These are phyloP conservation scores for Ettlia oleoabundans DNA, from an alignment of 139 green algal species.

Conservation along the genomic window DNA sequence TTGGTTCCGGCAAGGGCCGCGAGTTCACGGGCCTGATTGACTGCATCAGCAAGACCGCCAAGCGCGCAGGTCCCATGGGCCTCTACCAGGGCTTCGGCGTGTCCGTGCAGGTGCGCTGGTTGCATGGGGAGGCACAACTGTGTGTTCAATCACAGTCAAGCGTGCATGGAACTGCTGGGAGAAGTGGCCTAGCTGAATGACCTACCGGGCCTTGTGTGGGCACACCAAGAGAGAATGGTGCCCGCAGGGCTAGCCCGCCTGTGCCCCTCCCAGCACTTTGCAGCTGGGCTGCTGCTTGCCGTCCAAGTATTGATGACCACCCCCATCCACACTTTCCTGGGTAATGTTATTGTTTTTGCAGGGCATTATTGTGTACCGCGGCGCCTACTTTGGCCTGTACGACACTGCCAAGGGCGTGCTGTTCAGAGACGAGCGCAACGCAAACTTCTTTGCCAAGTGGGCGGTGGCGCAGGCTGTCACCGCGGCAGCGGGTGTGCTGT, in stretches of 20 bases:
- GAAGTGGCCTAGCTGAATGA: no score
- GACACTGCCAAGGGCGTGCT: slow-evolving; percentile 94
- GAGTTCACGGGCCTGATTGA: slow-evolving; percentile 95
- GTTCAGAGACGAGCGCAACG: slow-evolving; percentile 53
- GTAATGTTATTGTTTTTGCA: slow-evolving; percentile 57
- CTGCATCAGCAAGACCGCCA: slow-evolving; percentile 87
- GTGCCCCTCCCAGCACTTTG: no score
- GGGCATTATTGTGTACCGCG: slow-evolving; percentile 99
- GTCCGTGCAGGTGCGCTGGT: slow-evolving; percentile 73
- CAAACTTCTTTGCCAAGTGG: slow-evolving; percentile 81
- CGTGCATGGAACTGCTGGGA: no score
- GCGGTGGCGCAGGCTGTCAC: slow-evolving; percentile 88
- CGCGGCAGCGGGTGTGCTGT: slow-evolving; percentile 82
- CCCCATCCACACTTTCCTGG: no score
- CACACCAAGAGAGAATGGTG: no score
- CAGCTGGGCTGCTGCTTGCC: no score
- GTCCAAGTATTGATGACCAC: no score
- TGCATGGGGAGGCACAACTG: neutral
- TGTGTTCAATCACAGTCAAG: no score
- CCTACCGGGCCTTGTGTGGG: no score
- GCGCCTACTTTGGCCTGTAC: slow-evolving; percentile 99
- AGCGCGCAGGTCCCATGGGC: slow-evolving; percentile 57
- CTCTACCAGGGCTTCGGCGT: slow-evolving; percentile 95
- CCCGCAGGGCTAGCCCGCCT: no score
- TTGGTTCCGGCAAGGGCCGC: slow-evolving; percentile 60